Evolutionary conservation across 202 grass and related monocot species (phyloP).

Genomic region (Digitaria exilis): DNA sequence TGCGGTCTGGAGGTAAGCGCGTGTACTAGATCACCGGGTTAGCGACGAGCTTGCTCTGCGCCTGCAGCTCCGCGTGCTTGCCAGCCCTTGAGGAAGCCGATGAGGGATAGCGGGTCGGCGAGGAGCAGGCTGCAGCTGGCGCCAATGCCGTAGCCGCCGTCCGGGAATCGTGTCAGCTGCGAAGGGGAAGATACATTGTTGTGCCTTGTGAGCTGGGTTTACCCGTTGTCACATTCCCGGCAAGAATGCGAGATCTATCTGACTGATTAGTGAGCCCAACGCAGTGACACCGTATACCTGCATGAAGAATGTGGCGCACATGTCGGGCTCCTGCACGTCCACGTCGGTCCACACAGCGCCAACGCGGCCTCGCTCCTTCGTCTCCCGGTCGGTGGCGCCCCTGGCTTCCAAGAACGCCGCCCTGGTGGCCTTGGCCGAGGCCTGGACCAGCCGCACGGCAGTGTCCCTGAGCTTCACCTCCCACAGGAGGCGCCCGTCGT

Average conservation of each 20-base stretch:
- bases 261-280: not conserved
- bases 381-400: too few relatives aligned
- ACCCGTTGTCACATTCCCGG: not conserved
- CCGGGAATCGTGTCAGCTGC: slow-evolving; percentile 74
- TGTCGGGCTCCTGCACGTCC: slow-evolving; percentile 51
- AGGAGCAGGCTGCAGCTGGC: slow-evolving; percentile 70
- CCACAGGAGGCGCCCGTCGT: slow-evolving; percentile 51
- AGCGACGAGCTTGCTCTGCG: slow-evolving; percentile 27
- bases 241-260: not conserved
- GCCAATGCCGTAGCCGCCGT: slow-evolving; percentile 64
- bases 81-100: slow-evolving; percentile 60
- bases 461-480: slow-evolving; percentile 76
- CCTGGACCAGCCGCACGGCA: slow-evolving; percentile 67
- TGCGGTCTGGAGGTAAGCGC: slow-evolving; percentile 52
- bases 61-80: slow-evolving; percentile 53
- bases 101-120: slow-evolving; percentile 58
- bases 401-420: slow-evolving; percentile 47
- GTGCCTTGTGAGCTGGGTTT: too few relatives aligned
- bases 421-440: slow-evolving; percentile 55
- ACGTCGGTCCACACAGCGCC: slow-evolving; percentile 62
- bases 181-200: not conserved
- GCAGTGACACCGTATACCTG: slow-evolving; percentile 40
- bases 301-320: slow-evolving; percentile 60
- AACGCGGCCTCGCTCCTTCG: slow-evolving; percentile 49
- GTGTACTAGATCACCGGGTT: slow-evolving; percentile 53